Conservation (phyloP, 2,329 filamentous ascomycete genomes). For the Ambrosiella beaveri region DNA sequence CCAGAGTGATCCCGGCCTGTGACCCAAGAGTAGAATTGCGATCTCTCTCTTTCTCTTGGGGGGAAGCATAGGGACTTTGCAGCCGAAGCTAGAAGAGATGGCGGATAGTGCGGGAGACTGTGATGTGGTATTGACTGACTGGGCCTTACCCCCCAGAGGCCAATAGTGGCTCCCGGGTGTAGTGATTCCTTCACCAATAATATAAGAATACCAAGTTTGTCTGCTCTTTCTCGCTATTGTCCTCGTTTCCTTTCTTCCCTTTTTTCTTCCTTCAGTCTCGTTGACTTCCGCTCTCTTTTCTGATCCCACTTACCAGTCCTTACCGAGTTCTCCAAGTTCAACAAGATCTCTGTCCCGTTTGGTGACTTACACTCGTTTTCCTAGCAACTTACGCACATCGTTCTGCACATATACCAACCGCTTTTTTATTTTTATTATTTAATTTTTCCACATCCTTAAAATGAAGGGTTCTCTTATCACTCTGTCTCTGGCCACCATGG, state of each 20-base stretch:
- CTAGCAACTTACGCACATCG: neutral
- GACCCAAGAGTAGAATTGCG: neutral
- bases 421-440: slow-evolving; percentile 4
- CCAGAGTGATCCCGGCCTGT: neutral
- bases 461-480: slow-evolving; percentile 13
- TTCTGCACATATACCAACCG: slow-evolving; percentile 6
- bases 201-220: neutral
- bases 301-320: slow-evolving; percentile 7
- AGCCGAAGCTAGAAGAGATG: too few species aligned
- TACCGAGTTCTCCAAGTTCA: slow-evolving; percentile 10
- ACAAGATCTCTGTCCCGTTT: slow-evolving; percentile 7
- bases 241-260: neutral
- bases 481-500: slow-evolving; percentile 12
- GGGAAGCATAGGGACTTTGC: too few species aligned
- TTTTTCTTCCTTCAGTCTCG: slow-evolving; percentile 8
- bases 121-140: too few species aligned
- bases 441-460: neutral
- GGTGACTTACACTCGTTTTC: slow-evolving; percentile 10
- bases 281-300: slow-evolving; percentile 9
- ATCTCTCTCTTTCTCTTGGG: neutral
- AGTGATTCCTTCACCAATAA: too few species aligned
- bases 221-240: neutral
- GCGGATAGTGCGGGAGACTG: too few species aligned
- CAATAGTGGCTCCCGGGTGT: neutral
- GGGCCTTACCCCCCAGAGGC: neutral